Evolutionary conservation across 2,329 filamentous ascomycete species (phyloP).

Genomic region (Trichoderma sp.): DNA sequence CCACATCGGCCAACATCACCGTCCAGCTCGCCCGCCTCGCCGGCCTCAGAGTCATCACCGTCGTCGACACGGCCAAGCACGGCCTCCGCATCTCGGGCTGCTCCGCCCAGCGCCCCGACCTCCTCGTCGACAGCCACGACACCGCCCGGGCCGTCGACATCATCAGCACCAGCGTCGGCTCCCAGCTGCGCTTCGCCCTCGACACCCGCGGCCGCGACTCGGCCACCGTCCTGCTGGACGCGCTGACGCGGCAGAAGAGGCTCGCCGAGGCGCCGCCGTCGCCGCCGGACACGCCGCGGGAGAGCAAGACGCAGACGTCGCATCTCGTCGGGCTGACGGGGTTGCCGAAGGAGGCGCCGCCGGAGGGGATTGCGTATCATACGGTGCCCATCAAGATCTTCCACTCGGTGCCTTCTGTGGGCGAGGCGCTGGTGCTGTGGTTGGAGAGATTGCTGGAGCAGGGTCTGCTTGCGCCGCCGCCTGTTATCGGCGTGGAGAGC

Average conservation of each 20-base stretch:
- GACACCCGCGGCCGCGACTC: conserved; percentile 69
- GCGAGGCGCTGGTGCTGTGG: conserved; percentile 66
- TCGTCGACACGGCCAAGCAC: conserved; percentile 69
- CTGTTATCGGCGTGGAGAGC: conserved; percentile 65
- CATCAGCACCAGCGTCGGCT: conserved; percentile 60
- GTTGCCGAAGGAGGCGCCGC: conserved; percentile 58
- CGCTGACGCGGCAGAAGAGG: conserved; percentile 45
- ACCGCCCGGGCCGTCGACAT: conserved; percentile 66
- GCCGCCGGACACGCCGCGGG: conserved; percentile 45
- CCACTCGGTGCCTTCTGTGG: conserved; percentile 66
- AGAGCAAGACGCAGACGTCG: conserved; percentile 35
- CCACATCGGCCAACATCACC: conserved; percentile 67
- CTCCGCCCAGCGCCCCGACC: conserved; percentile 53
- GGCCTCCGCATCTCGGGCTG: conserved; percentile 58
- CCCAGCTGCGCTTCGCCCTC: conserved; percentile 65
- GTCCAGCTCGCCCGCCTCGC: conserved; percentile 69
- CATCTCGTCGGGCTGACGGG: conserved; percentile 71
- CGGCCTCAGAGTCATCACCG: conserved; percentile 64
- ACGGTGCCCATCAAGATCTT: conserved; percentile 76
- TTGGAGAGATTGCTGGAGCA: conserved; percentile 64
- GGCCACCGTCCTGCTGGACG: conserved; percentile 58
- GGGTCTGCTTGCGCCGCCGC: conserved; percentile 58
- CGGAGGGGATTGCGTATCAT: conserved; percentile 57
- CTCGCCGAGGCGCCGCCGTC: conserved; percentile 37
- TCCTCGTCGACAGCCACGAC: conserved; percentile 68